A percentile compares a stretch with the other conserved stretches of the same genome.
Evolutionary conservation across 208 protist genomes (phyloP).

Genomic region (Angomonas ambiguus): DNA sequence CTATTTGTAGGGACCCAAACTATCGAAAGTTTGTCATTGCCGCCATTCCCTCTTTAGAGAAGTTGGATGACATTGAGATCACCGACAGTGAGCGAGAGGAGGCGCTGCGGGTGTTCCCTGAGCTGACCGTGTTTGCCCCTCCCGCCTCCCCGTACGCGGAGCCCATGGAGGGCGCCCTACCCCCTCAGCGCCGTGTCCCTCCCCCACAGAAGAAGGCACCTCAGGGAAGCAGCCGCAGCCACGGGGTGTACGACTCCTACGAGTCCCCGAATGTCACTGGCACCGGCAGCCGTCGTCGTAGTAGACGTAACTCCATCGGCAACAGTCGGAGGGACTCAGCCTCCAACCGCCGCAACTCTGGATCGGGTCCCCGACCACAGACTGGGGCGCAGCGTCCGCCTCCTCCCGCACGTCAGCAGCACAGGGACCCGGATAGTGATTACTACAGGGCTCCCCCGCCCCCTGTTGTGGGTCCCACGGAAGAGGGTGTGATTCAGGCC

Average conservation of each 20-base stretch:
- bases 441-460: conserved; percentile 19
- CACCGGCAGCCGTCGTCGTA: background rate
- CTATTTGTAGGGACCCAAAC: conserved; percentile 78
- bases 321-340: background rate
- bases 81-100: conserved; percentile 54
- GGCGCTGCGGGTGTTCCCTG: conserved; percentile 69
- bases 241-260: background rate
- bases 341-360: background rate
- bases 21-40: conserved; percentile 89
- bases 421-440: conserved; percentile 10
- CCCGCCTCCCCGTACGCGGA: conserved; percentile 71
- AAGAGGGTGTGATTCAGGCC: conserved; percentile 74
- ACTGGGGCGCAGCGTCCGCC: background rate
- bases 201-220: conserved; percentile 18
- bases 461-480: conserved; percentile 35
- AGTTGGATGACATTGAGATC: conserved; percentile 74
- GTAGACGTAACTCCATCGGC: background rate
- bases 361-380: background rate
- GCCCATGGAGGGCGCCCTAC: conserved; percentile 27
- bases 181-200: conserved; percentile 6
- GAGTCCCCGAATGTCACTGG: background rate
- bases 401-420: background rate
- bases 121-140: conserved; percentile 65
- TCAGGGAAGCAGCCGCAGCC: conserved; percentile 9
- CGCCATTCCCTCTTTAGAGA: conserved; percentile 58